phyloP scores from a whole-genome alignment of 768 basidiomycete genomes.

The Lactarius sanguifluus region DNA sequence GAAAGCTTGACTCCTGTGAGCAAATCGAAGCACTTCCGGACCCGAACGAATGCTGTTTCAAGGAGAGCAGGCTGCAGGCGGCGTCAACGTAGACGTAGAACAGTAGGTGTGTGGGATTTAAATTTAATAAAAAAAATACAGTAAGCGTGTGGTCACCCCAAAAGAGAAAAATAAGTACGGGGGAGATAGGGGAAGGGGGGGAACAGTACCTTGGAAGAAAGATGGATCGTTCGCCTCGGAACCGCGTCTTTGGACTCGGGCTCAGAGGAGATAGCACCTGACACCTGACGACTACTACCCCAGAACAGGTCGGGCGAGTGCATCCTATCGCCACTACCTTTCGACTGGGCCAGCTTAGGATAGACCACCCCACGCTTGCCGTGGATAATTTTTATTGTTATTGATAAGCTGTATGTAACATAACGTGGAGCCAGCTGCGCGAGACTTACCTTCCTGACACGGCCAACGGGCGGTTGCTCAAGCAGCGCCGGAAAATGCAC shows the following conservation, averaged over 20 bases:
- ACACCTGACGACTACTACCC: conserved; percentile 36
- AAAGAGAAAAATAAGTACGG: background rate
- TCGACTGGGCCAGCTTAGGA: conserved; percentile 44
- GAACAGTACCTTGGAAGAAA: conserved; percentile 11
- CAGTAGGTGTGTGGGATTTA: background rate
- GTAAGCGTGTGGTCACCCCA: background rate
- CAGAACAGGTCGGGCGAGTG: conserved; percentile 42
- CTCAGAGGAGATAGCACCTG: conserved; percentile 30
- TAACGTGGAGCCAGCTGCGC: conserved; percentile 1
- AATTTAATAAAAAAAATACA: background rate
- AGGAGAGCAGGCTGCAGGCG: background rate
- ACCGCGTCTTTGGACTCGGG: conserved; percentile 13
- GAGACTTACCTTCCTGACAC: conserved; percentile 36
- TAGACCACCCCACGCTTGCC: conserved; percentile 37
- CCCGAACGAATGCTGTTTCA: background rate
- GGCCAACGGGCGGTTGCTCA: conserved; percentile 37
- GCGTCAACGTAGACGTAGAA: background rate
- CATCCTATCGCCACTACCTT: conserved; percentile 37
- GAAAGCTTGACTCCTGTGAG: background rate
- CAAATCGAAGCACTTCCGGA: conserved; percentile 4
- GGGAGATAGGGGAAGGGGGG: background rate
- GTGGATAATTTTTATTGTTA: conserved; percentile 6
- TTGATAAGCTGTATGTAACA: conserved; percentile 21
- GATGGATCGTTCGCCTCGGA: conserved; percentile 2
- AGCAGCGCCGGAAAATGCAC: conserved; percentile 39